Base-by-base conservation (phyloP, 148 eudicot genomes). In the Amaranthus palmeri region DNA sequence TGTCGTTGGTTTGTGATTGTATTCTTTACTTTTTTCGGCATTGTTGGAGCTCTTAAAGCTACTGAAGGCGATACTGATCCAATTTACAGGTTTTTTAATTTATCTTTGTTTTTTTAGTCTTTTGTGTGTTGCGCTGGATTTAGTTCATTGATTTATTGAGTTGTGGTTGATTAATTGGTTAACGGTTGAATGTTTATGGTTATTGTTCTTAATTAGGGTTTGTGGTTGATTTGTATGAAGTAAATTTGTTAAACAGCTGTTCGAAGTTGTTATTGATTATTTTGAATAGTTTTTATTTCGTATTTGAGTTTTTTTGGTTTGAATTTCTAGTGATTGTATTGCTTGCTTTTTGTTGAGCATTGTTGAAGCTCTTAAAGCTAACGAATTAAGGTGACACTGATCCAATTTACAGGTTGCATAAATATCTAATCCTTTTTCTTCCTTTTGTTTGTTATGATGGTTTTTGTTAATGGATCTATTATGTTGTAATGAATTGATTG, bases 51-150 rank as follows among this genome's bases (percentile, higher is more conserved):
- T 54, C 72, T 86, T 67, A 52, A 72, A 65, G 88, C 86, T 13
- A 81, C 85, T 71, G 73, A 82, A 62, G 96, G 92, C 45, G 92
- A 88, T 55, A 77, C 84, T 46, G 92, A 90, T 83, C 92, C 92
- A 15, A 60, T 88, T 76, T 90, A 88, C 86, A 83, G 78, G 96
- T 90, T 69, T 54, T 7, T 15, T 63, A 59, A 7, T 9, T 51
- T 54, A 73, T 36, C 12, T 48, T 67, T 0, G 36, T 25, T 54
- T 46, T 17, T 52, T 68, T 0, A n/a, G 45, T 25, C 36, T 63
- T 42, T 18, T 18, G 8, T 71, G 44, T n/a, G 44, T 45, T 67
- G 50, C 60, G 44, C 42, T 53, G 8, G 48, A 12, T 25, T 71
- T 25, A 14, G 15, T 43, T 73, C 36, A 25, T 25, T 64, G 3